Evolutionary conservation across 2,329 filamentous ascomycete genomes (phyloP).

Genomic region (Pezicula carpinea): DNA sequence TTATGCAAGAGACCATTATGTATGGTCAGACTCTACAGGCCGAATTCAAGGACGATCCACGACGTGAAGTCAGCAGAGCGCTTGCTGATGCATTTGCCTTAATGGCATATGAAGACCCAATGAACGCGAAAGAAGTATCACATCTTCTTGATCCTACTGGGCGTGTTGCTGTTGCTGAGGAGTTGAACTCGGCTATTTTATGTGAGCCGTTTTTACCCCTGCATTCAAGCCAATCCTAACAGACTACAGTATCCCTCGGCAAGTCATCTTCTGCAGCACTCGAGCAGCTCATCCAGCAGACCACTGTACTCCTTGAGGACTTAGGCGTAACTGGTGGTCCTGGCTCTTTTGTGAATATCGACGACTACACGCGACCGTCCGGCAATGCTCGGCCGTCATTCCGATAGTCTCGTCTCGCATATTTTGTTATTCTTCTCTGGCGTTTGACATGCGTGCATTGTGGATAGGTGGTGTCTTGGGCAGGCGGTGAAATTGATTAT

Average conservation of each 20-base stretch:
- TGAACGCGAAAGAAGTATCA: conserved; percentile 67
- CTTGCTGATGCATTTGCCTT: conserved; percentile 84
- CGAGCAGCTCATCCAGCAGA: conserved; percentile 82
- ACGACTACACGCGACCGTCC: conserved; percentile 37
- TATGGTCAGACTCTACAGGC: conserved; percentile 77
- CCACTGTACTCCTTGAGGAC: conserved; percentile 78
- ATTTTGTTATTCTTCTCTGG: conserved; percentile 6
- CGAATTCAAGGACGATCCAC: conserved; percentile 70
- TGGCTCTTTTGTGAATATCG: conserved; percentile 76
- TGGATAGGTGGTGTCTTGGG: conserved; percentile 18
- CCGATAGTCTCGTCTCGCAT: background rate
- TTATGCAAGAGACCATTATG: conserved; percentile 65
- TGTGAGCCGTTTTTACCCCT: conserved; percentile 32
- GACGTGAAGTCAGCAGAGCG: conserved; percentile 65
- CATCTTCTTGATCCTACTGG: conserved; percentile 74
- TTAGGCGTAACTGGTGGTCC: conserved; percentile 74
- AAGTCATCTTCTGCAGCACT: conserved; percentile 84
- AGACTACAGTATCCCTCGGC: conserved; percentile 69
- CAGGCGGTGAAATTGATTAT: conserved; percentile 1
- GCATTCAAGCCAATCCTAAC: conserved; percentile 22
- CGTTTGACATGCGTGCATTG: conserved; percentile 17
- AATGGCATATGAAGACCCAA: conserved; percentile 79
- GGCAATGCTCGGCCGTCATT: background rate
- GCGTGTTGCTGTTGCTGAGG: conserved; percentile 78
- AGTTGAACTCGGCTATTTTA: conserved; percentile 89